Conservation (phyloP, 192 early-diverging fungal species). For the Linnemannia schmuckeri region DNA sequence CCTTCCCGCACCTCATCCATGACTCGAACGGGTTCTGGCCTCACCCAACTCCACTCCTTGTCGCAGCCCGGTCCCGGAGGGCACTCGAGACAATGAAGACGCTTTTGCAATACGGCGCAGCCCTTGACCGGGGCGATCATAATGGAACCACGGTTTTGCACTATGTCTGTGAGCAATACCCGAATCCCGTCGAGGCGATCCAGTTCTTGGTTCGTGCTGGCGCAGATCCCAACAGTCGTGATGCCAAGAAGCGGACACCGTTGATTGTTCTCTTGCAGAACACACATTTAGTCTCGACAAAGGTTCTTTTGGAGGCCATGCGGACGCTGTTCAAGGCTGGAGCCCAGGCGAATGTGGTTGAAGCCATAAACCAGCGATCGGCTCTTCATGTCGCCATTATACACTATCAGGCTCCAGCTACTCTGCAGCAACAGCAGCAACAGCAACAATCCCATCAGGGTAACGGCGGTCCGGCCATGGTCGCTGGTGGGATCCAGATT, state of each 20-base stretch:
- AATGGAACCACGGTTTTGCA: conserved; percentile 50
- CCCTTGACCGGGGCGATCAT: conserved; percentile 45
- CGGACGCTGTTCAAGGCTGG: conserved; percentile 36
- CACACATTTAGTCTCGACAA: conserved; percentile 24
- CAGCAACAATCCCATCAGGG: not conserved
- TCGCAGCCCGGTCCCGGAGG: conserved; percentile 39
- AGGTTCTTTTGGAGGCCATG: conserved; percentile 41
- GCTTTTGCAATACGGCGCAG: conserved; percentile 29
- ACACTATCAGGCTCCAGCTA: conserved; percentile 35
- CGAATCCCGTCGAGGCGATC: conserved; percentile 30
- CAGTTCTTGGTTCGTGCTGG: conserved; percentile 36
- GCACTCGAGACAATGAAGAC: conserved; percentile 40
- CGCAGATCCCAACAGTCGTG: conserved; percentile 43
- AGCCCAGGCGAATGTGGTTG: conserved; percentile 28
- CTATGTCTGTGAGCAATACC: conserved; percentile 50
- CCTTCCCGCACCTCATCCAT: conserved; percentile 35
- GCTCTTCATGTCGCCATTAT: conserved; percentile 43
- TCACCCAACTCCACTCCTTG: conserved; percentile 42
- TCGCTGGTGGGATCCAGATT: not conserved
- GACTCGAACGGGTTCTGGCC: conserved; percentile 52
- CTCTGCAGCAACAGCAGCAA: not conserved
- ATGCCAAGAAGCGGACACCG: conserved; percentile 54
- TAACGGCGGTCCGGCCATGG: not conserved
- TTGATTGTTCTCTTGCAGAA: conserved; percentile 46
- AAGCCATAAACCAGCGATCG: conserved; percentile 25